Base-by-base conservation (phyloP, 371 early-diverging fungal genomes). In the Mortierella sp. region DNA sequence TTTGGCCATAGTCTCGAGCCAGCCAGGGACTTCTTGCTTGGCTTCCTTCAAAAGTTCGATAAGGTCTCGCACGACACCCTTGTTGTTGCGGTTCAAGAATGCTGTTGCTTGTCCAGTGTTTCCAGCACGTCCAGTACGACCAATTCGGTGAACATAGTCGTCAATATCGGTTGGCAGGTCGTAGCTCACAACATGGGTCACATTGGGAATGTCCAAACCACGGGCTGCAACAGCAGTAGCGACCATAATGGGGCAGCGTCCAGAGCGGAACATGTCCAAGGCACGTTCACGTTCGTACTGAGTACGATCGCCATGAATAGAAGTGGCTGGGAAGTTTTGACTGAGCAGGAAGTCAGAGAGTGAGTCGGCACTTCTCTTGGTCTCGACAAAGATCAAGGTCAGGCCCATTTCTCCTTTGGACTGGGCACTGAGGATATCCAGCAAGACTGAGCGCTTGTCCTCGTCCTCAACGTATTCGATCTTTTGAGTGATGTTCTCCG, bases 141-240 rank as follows among this genome's bases (percentile, higher is more conserved):
- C 99, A 66, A 99, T 98, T 78, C 99, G 91, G 83, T 99, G 99
- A 59, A 99, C 95, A 82, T 97, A 99, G 80, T 97, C 97, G 74
- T 95, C 94, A 77, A 91, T 90, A 80, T 96, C 95, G 8, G 88
- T 90, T 39, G 98, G 99, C 67, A 99, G 85, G 71, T 98, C 98
- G 78, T 93, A 98, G 81, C 95, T 96, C 77, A 96, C 87, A 49
- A 97, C 96, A 65, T 96, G 95, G 31, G 91, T 86, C 48, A 95
- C 95, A 60, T 94, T 94, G 66, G 92, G 90, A 54, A 93, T 93
- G 82, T 94, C 99, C 28, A 99, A 83, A 70, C 99, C 99, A 87
- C 99, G 93, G 29, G 99, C 97, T 58, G 98, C 99, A 10, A 99
- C 98, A 63, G 99, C 99, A 25, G 99, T 99, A 28, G 99, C 99